A percentile compares a stretch with the other conserved stretches of the same genome.
Evolutionary conservation across 2,329 filamentous ascomycete genomes (phyloP).

Genomic region (Hymenoscyphus fraxineus): DNA sequence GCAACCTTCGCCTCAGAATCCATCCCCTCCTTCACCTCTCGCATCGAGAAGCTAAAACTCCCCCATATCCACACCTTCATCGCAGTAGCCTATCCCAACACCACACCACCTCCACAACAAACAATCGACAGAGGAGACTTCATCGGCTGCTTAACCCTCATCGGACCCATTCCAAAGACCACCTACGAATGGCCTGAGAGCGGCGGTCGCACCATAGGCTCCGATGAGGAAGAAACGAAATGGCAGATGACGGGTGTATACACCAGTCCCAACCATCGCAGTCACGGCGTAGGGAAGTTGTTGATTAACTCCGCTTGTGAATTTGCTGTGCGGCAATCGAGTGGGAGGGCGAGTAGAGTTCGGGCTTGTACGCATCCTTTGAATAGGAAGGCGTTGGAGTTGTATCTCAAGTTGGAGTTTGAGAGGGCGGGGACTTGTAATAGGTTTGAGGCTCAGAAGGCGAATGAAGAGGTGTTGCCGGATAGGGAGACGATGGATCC

Average conservation of each 20-base stretch:
- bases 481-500: neutral
- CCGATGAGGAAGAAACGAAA: slow-evolving; percentile 29
- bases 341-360: slow-evolving; percentile 19
- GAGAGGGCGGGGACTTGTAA: neutral
- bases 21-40: slow-evolving; percentile 25
- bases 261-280: slow-evolving; percentile 21
- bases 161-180: slow-evolving; percentile 28
- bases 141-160: slow-evolving; percentile 34
- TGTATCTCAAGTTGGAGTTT: slow-evolving; percentile 34
- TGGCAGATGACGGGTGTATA: slow-evolving; percentile 31
- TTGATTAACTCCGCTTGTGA: slow-evolving; percentile 21
- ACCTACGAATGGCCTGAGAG: slow-evolving; percentile 30
- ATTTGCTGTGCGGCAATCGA: slow-evolving; percentile 20
- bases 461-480: neutral
- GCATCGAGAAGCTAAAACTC: slow-evolving; percentile 29
- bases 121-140: slow-evolving; percentile 29
- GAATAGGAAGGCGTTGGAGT: slow-evolving; percentile 28
- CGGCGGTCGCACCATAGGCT: slow-evolving; percentile 22
- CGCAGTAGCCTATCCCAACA: slow-evolving; percentile 26
- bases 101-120: slow-evolving; percentile 16
- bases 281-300: slow-evolving; percentile 27
- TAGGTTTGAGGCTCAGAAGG: neutral
- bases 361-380: slow-evolving; percentile 33
- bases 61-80: slow-evolving; percentile 32
- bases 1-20: slow-evolving; percentile 35